A percentile compares a stretch with the other conserved stretches of the same genome.
phyloP scores from a whole-genome alignment of 2,329 filamentous ascomycete genomes.

The Pseudogymnoascus sp. region DNA sequence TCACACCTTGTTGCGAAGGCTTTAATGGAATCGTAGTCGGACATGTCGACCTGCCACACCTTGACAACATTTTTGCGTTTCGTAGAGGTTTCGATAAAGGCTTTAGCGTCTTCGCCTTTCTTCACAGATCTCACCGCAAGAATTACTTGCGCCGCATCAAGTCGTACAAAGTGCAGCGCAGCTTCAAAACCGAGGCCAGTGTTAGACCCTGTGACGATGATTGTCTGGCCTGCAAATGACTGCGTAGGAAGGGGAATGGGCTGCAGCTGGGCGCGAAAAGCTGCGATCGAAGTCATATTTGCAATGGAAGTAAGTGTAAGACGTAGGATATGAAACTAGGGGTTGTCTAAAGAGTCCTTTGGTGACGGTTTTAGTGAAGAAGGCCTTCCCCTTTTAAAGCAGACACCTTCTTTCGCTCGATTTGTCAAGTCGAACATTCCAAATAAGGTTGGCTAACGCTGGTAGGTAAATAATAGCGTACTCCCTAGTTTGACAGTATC shows the following conservation, averaged over 20 bases:
- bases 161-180: conserved; percentile 30
- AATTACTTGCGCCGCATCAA: conserved; percentile 32
- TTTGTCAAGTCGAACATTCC: background rate
- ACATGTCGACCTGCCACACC: conserved; percentile 19
- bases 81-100: conserved; percentile 26
- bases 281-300: background rate
- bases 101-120: conserved; percentile 31
- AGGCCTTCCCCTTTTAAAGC: background rate
- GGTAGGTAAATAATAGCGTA: background rate
- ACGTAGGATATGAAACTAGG: background rate
- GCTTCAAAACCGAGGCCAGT: conserved; percentile 36
- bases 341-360: background rate
- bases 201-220: conserved; percentile 38
- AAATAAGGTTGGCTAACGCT: background rate
- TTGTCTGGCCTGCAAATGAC: conserved; percentile 22
- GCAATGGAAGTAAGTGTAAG: background rate
- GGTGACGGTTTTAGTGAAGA: background rate
- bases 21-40: conserved; percentile 15
- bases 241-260: conserved; percentile 14
- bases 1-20: conserved; percentile 10
- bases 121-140: conserved; percentile 32
- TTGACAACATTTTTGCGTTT: conserved; percentile 10
- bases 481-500: background rate
- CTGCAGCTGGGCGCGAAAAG: background rate
- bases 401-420: background rate